Conservation (phyloP, 345 rosid species). For the Aegle marmelos region DNA sequence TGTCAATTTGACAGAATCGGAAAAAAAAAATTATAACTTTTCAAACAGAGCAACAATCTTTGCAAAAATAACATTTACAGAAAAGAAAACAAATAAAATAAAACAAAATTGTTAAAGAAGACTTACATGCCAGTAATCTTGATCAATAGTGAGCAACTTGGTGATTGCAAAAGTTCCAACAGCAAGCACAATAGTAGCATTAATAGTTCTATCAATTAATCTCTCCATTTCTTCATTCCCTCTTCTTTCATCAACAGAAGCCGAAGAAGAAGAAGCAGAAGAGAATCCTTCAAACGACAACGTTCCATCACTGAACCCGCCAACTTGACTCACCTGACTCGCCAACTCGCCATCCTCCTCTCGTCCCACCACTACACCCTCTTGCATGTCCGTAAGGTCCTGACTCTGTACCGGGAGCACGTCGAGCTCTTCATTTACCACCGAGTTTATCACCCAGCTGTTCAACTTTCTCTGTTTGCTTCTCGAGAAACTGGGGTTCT, state of each 20-base stretch:
- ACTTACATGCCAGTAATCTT: constrained; percentile 89
- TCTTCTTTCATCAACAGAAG: constrained; percentile 25
- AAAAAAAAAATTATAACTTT: not conserved
- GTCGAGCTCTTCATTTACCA: constrained; percentile 50
- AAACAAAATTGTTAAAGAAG: not conserved
- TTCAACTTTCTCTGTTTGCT: constrained; percentile 33
- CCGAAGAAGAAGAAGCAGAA: constrained; percentile 40
- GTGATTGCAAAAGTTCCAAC: constrained; percentile 80
- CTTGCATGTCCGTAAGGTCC: constrained; percentile 53
- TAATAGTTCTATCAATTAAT: constrained; percentile 63
- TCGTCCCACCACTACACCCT: constrained; percentile 49
- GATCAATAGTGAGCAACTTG: constrained; percentile 88
- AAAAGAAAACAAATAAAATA: not conserved
- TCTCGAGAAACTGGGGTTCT: constrained; percentile 30
- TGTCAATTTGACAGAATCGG: not conserved
- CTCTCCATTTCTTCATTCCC: constrained; percentile 47
- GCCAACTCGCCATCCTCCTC: constrained; percentile 50
- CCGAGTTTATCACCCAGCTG: constrained; percentile 39
- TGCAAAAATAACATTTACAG: not conserved
- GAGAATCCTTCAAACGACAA: constrained; percentile 79
- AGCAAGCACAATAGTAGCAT: constrained; percentile 75
- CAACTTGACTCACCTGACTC: constrained; percentile 63
- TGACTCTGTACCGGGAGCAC: constrained; percentile 61
- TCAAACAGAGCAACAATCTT: not conserved
- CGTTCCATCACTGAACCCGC: constrained; percentile 50